Base-by-base conservation (phyloP, 805 yeast genomes). In the Lachancea kluyveri region DNA sequence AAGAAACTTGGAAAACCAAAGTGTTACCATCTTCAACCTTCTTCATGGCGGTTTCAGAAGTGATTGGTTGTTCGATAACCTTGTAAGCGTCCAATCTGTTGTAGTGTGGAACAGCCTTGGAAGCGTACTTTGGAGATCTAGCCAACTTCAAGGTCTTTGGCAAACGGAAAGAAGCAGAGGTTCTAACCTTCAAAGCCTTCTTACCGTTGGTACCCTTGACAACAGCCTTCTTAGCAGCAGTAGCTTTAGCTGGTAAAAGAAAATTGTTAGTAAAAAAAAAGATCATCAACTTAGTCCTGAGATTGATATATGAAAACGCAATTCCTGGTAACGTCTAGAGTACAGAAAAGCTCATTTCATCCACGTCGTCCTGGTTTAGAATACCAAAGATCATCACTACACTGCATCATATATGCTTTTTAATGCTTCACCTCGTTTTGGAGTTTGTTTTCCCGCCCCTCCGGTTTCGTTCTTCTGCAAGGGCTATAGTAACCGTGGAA, bases 1-100 rank as follows among this genome's bases (percentile, higher is more conserved):
- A 62, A 72, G 84, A 90, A 64, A 92, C 98, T 73, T 84, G 94
- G 90, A 92, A 88, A 53, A 92, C 98, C 65, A 92, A 80, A 62
- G 95, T 92, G 94, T 92, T 92, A 73, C 94, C 86, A 66, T 87
- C 96, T 77, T 92, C 98, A 64, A 92, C 96, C 78, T 86, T 85
- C 83, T 92, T 90, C 84, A 92, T 87, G 64, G 98, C 96, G 55
- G 95, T 85, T 78, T 92, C 98, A 58, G 95, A 78, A 67, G 90
- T 90, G 70, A 90, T 79, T 74, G 96, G 96, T 57, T 85, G 73
- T 68, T 84, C 82, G 64, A 92, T 79, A 64, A 87, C 71, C 73
- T 85, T 86, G 92, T 83, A 82, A 61, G 94, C 83, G 68, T 92
- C 98, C 64, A 85, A 68, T 79, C 97, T 92, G 72, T 81, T 78